phyloP scores from a whole-genome alignment of 169 alveolate species.

The Pseudocohnilembus persalinus region DNA sequence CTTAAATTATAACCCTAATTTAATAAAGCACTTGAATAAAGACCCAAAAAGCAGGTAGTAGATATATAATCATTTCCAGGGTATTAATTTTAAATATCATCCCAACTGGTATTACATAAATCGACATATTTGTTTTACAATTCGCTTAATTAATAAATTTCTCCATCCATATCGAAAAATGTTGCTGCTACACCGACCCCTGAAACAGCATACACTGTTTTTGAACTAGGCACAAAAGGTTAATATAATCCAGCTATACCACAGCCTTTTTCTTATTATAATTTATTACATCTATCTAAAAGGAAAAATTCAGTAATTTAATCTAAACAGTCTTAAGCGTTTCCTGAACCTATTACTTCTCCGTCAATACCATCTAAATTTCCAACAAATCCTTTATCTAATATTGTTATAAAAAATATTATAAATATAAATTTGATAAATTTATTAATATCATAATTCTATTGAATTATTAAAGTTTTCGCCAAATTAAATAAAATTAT shows the following conservation, averaged over 20 bases:
- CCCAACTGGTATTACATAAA: conserved; percentile 6
- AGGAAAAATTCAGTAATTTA: not conserved
- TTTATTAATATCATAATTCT: not conserved
- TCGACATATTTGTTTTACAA: not conserved
- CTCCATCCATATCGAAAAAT: not conserved
- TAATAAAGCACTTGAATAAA: conserved; percentile 16
- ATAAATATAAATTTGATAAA: not conserved
- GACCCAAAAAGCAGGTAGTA: conserved; percentile 24
- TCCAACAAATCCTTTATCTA: not conserved
- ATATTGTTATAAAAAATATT: not conserved
- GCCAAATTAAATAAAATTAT: too few relatives aligned
- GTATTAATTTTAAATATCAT: not conserved
- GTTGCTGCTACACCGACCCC: conserved; percentile 1
- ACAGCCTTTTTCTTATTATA: not conserved
- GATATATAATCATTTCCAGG: conserved; percentile 12
- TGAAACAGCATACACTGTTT: conserved; percentile 4
- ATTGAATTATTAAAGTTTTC: too few relatives aligned
- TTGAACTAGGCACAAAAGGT: conserved; percentile 1
- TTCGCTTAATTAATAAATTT: not conserved
- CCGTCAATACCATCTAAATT: not conserved
- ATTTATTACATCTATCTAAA: not conserved
- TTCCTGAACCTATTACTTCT: conserved; percentile 1
- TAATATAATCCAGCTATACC: not conserved
- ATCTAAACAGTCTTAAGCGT: not conserved
- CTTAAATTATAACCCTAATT: conserved; percentile 31